Evolutionary conservation across 2,329 filamentous ascomycete genomes (phyloP).

Genomic region (Magnaporthiopsis poae): DNA sequence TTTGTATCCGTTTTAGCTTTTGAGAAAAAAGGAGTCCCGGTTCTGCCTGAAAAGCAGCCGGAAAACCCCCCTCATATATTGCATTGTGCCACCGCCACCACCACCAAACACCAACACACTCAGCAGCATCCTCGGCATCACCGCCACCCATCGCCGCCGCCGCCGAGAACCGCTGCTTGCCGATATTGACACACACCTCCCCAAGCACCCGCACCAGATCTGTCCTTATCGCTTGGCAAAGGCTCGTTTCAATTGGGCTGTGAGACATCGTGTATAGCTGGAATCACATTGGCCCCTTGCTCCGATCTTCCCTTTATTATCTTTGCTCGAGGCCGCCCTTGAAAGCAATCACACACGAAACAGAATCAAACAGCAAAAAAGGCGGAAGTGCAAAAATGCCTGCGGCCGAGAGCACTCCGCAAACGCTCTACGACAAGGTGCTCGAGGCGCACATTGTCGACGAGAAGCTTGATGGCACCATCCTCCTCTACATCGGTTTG

Average conservation of each 20-base stretch:
- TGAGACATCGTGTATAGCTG: no score
- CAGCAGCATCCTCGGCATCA: no score
- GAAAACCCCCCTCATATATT: neutral
- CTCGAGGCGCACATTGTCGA: slow-evolving; percentile 89
- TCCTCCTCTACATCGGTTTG: slow-evolving; percentile 85
- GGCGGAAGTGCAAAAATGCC: slow-evolving; percentile 48
- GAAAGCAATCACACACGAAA: no score
- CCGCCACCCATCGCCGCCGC: no score
- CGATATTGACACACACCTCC: no score
- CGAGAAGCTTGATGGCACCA: slow-evolving; percentile 85
- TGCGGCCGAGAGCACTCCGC: slow-evolving; percentile 58
- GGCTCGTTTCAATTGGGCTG: no score
- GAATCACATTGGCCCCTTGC: neutral
- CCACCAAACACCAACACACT: no score
- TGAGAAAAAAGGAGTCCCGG: neutral
- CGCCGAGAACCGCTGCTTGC: no score
- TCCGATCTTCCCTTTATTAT: neutral
- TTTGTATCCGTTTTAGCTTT: neutral
- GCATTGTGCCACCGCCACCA: neutral
- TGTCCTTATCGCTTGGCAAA: no score
- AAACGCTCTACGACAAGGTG: slow-evolving; percentile 96
- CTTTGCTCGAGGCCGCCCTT: neutral
- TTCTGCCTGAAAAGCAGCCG: neutral
- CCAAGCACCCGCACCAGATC: no score
- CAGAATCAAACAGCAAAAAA: slow-evolving; percentile 24